Base-by-base conservation (phyloP, 768 basidiomycete genomes). In the Mycena venus region DNA sequence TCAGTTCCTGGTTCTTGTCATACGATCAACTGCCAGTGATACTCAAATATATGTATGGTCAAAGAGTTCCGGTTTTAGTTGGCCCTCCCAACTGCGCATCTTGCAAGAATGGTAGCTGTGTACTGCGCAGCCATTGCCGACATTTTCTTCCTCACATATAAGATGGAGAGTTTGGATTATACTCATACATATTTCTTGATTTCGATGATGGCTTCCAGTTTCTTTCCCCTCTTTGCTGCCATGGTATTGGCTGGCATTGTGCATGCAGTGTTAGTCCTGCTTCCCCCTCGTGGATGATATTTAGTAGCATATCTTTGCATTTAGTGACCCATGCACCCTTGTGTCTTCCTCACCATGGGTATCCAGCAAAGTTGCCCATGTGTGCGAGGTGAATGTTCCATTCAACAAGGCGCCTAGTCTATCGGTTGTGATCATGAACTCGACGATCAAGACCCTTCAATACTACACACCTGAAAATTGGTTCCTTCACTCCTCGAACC, bases 401-500 rank as follows among this genome's bases (percentile, higher is more conserved):
- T 75, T 75, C 60, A 55, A 75, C 59, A 66, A 75, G 51, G 38
- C 74, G 19, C 69, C 70, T 2, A 75, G 74, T n/a, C 11, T 66
- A 42, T 29, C 70, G 17, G 70, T 75, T 2, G n/a, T n/a, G n/a
- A n/a, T n/a, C n/a, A 27, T 76, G 17, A 62, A 73, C 21, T 76
- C 75, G 56, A 49, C 49, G 6, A 64, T 76, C 27, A 72, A 73
- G 53, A 19, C 75, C 1, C 58, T 76, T 2, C 75, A 69, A 32
- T 76, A 73, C 21, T 76, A 76, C 36, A 65, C 67, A 2, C 61
- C 70, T 3, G 75, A 73, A 10, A 75, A 34, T 36, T 76, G 71
- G 75, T 77, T 77, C 74, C 29, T 77, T 5, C 31, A 68, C 25
- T 77, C 74, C 1, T 74, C 74, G 14, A 72, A 75, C 44, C 76